Base-by-base conservation (phyloP, 2,329 filamentous ascomycete species). In the Plectosphaerella cucumerina region DNA sequence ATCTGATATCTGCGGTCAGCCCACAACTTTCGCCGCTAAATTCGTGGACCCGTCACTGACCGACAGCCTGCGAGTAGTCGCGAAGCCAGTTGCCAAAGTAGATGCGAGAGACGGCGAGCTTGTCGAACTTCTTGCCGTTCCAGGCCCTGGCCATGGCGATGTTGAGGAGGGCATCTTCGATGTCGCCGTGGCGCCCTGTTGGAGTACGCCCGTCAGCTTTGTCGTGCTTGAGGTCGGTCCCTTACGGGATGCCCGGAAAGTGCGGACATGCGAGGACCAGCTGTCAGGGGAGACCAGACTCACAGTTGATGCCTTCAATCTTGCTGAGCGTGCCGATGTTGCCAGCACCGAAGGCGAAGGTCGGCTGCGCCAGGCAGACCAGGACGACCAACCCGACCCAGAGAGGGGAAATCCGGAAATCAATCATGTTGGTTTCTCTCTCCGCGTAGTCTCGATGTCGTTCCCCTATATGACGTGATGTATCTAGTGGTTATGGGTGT, bases 21-120 rank as follows among this genome's bases (percentile, higher is more conserved):
- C 39, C n/a, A 12, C 39, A 20, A 18, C n/a, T 8, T 42, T 42
- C 39, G 17, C 39, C 17, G 39, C 39, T 17, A 18, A n/a, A 42
- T 17, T 18, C 3, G 12, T 20, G n/a, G 6, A 17, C 20, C 39
- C n/a, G 39, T 42, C n/a, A 42, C 39, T 42, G 17, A 42, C 39
- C 39, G 61, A 96, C 89, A 54, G 91, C 92, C 70, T 97, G 92
- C 49, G 89, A 94, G 71, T 97, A 97, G 70, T 97, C 92, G 53
- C 81, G 83, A 33, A 96, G 82, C 92, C 92, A 96, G 75, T 44
- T 23, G 57, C 92, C 92, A 73, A 97, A 97, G 75, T 97, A 97
- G 56, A 95, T 89, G 54, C 91, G 84, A 57, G 92, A 89, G 56
- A 96, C 88, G 64, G 86, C 87, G 63, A 96, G 82, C 74, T 94